Conservation (phyloP, 23 red algal species). For the Chondrus crispus region DNA sequence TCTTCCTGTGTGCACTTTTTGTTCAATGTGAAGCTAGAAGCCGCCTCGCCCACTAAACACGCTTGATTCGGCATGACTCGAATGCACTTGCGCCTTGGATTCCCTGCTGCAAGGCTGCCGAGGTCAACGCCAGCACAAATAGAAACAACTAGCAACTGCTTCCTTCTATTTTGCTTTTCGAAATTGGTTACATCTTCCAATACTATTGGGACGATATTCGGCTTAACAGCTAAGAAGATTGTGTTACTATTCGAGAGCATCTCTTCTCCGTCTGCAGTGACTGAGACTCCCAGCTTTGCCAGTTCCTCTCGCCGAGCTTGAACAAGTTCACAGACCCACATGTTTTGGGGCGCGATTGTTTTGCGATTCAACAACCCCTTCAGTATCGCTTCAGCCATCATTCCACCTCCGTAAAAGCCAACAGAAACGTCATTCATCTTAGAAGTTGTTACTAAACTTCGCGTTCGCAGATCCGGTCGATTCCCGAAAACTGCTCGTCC, state of each 20-base stretch:
- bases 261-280: not conserved
- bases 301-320: conserved; percentile 14
- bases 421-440: conserved; percentile 36
- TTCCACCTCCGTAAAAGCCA: conserved; percentile 94
- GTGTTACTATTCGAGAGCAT: conserved; percentile 21
- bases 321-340: conserved; percentile 66
- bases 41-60: conserved; percentile 74
- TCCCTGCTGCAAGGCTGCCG: conserved; percentile 11
- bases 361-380: conserved; percentile 68
- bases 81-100: not conserved
- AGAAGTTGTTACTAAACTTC: too few relatives aligned
- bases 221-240: conserved; percentile 80
- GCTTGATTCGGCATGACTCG: conserved; percentile 95
- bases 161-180: not conserved
- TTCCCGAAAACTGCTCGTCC: too few relatives aligned
- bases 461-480: too few relatives aligned
- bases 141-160: conserved; percentile 76
- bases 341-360: conserved; percentile 31
- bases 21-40: conserved; percentile 56
- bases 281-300: conserved; percentile 26
- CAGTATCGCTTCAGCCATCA: conserved; percentile 95
- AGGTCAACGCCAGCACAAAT: conserved; percentile 92
- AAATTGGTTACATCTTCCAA: not conserved
- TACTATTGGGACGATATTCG: conserved; percentile 46
- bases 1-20: not conserved